Percentiles rank a stretch among this genome's conserved stretches.
phyloP scores from a whole-genome alignment of 345 rosid genomes.

The Eucalyptus tenuipes region DNA sequence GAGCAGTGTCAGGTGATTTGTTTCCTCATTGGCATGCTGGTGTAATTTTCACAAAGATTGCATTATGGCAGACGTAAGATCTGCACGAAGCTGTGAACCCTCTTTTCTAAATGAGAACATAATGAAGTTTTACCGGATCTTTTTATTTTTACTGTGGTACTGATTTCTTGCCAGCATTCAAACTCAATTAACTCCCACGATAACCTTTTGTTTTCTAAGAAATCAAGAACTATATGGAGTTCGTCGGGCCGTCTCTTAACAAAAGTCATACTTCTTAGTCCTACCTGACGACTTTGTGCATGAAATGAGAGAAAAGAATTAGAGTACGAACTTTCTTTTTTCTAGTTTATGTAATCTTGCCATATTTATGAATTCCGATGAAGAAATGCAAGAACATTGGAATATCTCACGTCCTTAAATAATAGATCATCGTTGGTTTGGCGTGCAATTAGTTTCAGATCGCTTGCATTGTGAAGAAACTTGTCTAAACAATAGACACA shows the following conservation, averaged over 20 bases:
- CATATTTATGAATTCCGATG: neutral
- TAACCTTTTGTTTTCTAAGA: neutral
- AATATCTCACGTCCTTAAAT: neutral
- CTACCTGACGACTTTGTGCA: neutral
- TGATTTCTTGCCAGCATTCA: neutral
- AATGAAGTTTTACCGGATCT: neutral
- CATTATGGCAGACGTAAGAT: neutral
- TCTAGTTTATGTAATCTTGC: neutral
- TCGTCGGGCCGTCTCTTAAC: neutral
- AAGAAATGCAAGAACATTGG: neutral
- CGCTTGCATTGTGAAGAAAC: neutral
- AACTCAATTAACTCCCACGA: neutral
- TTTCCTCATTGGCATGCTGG: neutral
- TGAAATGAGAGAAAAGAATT: neutral
- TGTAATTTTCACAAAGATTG: neutral
- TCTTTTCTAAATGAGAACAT: neutral
- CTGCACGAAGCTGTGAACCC: neutral
- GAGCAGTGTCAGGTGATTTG: neutral
- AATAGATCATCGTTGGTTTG: neutral
- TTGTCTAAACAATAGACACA: neutral
- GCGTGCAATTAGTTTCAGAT: neutral
- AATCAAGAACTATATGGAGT: neutral
- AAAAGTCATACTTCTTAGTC: neutral
- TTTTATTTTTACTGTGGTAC: neutral
- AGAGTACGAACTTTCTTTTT: neutral